Percentiles rank a stretch among this genome's conserved stretches.
These are phyloP conservation scores for Xylaria arbuscula DNA, from an alignment of 2,329 filamentous ascomycete species.

Conservation along the genomic window DNA sequence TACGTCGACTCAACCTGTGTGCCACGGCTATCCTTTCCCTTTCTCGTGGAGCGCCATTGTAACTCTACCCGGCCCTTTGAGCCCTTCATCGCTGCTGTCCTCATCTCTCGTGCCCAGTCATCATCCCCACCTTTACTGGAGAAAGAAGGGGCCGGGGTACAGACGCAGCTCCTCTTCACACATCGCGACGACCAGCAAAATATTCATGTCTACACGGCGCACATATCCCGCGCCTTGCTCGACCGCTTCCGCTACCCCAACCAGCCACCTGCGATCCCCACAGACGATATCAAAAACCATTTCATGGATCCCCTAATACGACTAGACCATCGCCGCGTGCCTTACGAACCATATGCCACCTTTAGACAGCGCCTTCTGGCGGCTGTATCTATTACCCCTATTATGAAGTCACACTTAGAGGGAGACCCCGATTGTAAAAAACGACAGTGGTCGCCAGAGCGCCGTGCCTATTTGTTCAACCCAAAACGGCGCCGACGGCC, in stretches of 20 bases:
- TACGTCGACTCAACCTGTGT: no score
- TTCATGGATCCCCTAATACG: neutral
- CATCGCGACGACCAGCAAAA: constrained; percentile 5
- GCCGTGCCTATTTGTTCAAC: no score
- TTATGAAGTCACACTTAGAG: no score
- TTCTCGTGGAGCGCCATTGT: no score
- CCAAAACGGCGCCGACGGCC: no score
- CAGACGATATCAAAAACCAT: neutral
- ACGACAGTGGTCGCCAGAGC: no score
- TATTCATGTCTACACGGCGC: constrained; percentile 25
- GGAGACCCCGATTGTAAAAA: no score
- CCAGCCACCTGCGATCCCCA: neutral
- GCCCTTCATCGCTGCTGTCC: constrained; percentile 6
- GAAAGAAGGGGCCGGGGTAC: no score
- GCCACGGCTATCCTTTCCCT: no score
- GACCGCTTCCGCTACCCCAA: constrained; percentile 21
- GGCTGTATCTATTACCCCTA: no score
- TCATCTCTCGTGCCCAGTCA: neutral
- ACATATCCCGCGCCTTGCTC: constrained; percentile 8
- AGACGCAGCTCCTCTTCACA: constrained; percentile 23
- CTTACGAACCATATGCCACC: constrained; percentile 14
- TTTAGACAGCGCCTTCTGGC: no score
- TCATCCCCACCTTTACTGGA: neutral
- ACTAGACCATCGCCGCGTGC: constrained; percentile 10
- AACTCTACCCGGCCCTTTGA: constrained; percentile 12